Conservation (phyloP, 2,329 filamentous ascomycete species). For the Fusarium odoratissimum region DNA sequence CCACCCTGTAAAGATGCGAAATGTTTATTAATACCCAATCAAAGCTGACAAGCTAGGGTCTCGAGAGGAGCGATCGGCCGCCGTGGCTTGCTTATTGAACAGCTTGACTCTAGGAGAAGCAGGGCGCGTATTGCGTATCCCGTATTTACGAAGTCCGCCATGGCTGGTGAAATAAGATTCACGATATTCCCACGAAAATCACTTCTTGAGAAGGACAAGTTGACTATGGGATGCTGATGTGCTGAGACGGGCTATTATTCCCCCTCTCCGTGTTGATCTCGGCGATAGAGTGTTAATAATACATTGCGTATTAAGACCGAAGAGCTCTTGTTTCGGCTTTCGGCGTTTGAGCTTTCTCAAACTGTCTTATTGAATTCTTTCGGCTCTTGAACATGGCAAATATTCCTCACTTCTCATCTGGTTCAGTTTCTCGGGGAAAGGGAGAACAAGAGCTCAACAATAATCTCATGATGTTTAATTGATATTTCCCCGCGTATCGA, state of each 20-base stretch:
- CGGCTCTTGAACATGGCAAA: slow-evolving; percentile 2
- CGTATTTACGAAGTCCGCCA: background rate
- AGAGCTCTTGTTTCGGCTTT: background rate
- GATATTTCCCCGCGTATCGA: slow-evolving; percentile 16
- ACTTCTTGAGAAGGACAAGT: background rate
- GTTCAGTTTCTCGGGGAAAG: background rate
- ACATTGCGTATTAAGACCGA: background rate
- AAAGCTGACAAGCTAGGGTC: background rate
- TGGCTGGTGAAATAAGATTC: background rate
- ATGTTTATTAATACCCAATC: slow-evolving; percentile 7
- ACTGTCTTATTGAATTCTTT: background rate
- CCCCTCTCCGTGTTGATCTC: background rate
- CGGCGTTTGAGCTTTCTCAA: background rate
- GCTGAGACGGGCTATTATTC: background rate
- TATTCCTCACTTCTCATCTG: background rate
- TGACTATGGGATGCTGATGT: background rate
- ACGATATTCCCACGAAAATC: background rate
- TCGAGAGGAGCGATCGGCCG: background rate
- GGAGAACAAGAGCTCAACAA: background rate
- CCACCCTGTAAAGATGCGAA: background rate
- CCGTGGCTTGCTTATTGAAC: slow-evolving; percentile 3
- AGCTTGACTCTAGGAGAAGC: background rate
- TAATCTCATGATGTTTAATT: background rate
- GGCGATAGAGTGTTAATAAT: background rate
- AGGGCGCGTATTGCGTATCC: background rate